phyloP scores from a whole-genome alignment of 805 yeast genomes.

The Candida endomychidarum region DNA sequence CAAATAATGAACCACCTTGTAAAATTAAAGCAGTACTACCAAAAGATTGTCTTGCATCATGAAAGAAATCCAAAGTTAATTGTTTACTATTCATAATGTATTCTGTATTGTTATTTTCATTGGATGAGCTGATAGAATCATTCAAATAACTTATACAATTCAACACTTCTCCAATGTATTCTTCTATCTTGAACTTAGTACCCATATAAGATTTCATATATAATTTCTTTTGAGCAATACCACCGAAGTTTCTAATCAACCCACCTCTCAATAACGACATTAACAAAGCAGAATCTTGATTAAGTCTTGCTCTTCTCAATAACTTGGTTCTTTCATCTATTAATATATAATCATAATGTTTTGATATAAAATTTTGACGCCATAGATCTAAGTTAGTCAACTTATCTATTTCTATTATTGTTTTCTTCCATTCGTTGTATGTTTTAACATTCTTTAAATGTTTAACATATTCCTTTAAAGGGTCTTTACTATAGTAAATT shows the following conservation, averaged over 20 bases:
- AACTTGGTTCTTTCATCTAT: constrained; percentile 71
- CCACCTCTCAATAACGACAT: constrained; percentile 78
- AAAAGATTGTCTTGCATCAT: constrained; percentile 79
- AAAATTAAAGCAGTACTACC: constrained; percentile 89
- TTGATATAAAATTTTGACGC: constrained; percentile 82
- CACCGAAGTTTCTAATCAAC: constrained; percentile 85
- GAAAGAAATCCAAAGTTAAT: constrained; percentile 71
- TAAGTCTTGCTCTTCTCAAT: constrained; percentile 59
- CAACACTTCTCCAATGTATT: constrained; percentile 75
- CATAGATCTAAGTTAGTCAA: constrained; percentile 48
- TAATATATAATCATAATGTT: constrained; percentile 78
- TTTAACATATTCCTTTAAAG: constrained; percentile 48
- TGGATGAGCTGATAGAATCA: constrained; percentile 32
- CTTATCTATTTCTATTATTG: constrained; percentile 50
- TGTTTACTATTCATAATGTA: constrained; percentile 51
- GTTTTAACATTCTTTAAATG: constrained; percentile 51
- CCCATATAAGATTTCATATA: constrained; percentile 85
- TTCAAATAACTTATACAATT: constrained; percentile 63
- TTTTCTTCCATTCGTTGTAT: constrained; percentile 70
- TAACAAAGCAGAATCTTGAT: constrained; percentile 55
- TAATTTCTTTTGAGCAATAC: constrained; percentile 74
- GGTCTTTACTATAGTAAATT: constrained; percentile 39
- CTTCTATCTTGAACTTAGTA: constrained; percentile 85
- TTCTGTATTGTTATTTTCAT: constrained; percentile 27
- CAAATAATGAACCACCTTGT: constrained; percentile 95